Percentiles rank a stretch among this genome's conserved stretches.
These are phyloP conservation scores for Stromatinia cepivora DNA, from an alignment of 2,329 filamentous ascomycete genomes.

Conservation along the genomic window DNA sequence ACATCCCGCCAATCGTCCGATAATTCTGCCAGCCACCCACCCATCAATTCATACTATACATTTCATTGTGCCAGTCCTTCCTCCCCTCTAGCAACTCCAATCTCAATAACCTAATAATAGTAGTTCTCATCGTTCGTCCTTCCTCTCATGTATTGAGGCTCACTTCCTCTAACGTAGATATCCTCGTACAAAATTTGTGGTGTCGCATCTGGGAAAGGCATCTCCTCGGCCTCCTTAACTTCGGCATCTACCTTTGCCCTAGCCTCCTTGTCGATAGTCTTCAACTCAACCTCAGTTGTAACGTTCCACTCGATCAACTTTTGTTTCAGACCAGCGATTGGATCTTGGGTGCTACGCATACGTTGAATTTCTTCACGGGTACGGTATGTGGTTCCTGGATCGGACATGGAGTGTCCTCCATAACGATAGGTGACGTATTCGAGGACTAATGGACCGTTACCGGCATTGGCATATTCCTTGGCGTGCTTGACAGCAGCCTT, in stretches of 20 bases:
- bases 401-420: constrained; percentile 99
- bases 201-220: constrained; percentile 76
- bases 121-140: constrained; percentile 90
- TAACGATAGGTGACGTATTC: constrained; percentile 99
- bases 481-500: constrained; percentile 94
- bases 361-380: constrained; percentile 99
- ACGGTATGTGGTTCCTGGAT: constrained; percentile 98
- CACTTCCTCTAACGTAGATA: constrained; percentile 86
- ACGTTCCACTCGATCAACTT: constrained; percentile 97
- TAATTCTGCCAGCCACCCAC: neutral
- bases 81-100: constrained; percentile 1
- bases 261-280: constrained; percentile 92
- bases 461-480: constrained; percentile 79
- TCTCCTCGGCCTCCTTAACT: constrained; percentile 86
- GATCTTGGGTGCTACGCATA: constrained; percentile 98
- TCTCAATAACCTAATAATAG: constrained; percentile 49
- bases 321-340: constrained; percentile 96
- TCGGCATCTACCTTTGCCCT: constrained; percentile 82
- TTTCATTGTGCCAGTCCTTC: constrained; percentile 6
- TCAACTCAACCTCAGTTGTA: constrained; percentile 90
- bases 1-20: constrained; percentile 1
- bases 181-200: constrained; percentile 90
- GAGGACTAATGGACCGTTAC: constrained; percentile 91
- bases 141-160: constrained; percentile 86
- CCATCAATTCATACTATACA: constrained; percentile 9